These are phyloP conservation scores for Entamoeba histolytica DNA, from an alignment of 208 protist species.

Conservation along the genomic window DNA sequence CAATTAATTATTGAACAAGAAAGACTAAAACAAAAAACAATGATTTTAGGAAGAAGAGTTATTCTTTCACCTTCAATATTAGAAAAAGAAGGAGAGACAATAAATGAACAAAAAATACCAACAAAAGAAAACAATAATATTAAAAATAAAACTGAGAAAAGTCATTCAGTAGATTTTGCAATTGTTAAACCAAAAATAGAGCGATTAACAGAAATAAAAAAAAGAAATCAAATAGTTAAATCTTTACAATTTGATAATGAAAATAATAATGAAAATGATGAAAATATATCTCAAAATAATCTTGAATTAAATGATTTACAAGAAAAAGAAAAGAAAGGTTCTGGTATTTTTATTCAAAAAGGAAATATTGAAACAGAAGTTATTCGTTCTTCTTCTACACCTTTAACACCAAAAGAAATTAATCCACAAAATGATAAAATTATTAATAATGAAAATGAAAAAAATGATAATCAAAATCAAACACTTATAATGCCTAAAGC, in stretches of 20 bases:
- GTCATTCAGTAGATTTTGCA: neutral
- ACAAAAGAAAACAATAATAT: neutral
- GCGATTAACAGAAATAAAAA: neutral
- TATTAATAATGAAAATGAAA: no score
- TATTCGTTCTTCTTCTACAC: no score
- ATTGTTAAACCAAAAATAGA: neutral
- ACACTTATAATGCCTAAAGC: no score
- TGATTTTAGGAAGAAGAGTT: neutral
- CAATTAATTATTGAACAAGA: neutral
- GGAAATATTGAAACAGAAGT: no score
- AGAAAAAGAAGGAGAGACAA: neutral
- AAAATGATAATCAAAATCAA: no score
- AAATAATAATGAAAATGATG: no score
- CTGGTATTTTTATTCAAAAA: no score
- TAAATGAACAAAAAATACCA: neutral
- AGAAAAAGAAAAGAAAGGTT: no score
- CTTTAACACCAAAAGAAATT: no score
- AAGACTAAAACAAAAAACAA: neutral
- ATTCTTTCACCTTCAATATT: neutral
- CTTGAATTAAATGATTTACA: neutral
- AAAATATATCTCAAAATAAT: no score
- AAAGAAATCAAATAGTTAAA: neutral
- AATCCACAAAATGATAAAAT: no score
- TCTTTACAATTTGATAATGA: neutral
- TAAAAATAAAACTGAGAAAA: neutral